phyloP scores from a whole-genome alignment of 2,329 filamentous ascomycete genomes.

The Emericellopsis atlantica region DNA sequence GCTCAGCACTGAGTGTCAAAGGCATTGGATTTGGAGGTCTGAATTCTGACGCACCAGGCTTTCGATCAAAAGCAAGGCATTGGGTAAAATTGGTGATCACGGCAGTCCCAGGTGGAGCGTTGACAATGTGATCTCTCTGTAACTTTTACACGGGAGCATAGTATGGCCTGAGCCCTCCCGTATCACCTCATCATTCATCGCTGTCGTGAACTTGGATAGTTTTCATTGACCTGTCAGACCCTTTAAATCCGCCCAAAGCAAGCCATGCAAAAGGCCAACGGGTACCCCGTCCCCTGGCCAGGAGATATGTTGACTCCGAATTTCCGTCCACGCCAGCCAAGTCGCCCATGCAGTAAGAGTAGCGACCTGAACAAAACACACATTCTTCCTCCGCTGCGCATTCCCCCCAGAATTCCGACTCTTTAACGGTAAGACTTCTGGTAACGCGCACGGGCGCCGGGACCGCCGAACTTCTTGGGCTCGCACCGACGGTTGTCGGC shows the following conservation, averaged over 20 bases:
- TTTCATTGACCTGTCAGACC: conserved; percentile 40
- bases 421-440: conserved; percentile 98
- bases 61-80: too few species aligned
- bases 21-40: too few species aligned
- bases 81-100: too few species aligned
- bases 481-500: conserved; percentile 98
- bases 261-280: conserved; percentile 33
- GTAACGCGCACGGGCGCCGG: conserved; percentile 90
- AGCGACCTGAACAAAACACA: neutral
- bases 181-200: neutral
- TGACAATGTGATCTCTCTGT: conserved; percentile 3
- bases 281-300: conserved; percentile 25
- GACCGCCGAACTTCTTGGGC: conserved; percentile 96
- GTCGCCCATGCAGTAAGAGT: neutral
- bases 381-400: conserved; percentile 3
- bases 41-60: too few species aligned
- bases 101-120: neutral
- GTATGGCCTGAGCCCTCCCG: too few species aligned
- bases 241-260: conserved; percentile 33
- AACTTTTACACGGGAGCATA: too few species aligned
- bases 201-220: conserved; percentile 25
- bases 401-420: conserved; percentile 2
- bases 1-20: too few species aligned
- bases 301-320: conserved; percentile 24
- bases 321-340: conserved; percentile 6